Evolutionary conservation across 306 rosid genomes (phyloP), one percentile per base, ranked within the genome.

Genomic region (Vigna angularis): DNA sequence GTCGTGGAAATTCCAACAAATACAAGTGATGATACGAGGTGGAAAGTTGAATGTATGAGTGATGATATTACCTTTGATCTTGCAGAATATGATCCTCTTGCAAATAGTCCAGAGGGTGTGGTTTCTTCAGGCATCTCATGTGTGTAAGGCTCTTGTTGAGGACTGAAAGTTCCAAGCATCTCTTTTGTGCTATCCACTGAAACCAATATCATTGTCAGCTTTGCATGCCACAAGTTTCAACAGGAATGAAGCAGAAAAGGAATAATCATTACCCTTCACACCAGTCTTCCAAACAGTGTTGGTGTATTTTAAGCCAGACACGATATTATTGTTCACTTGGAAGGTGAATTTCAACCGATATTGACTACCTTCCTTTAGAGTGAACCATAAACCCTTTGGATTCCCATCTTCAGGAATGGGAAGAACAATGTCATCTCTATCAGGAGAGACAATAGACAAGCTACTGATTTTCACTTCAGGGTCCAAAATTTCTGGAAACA

Each of bases 151-250:
- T 91, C 98, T 36, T 53, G 18, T 79, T 92, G 98, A 53, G 98
- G 98, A 78, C 98, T 91, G 66, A 89, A 92, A 34, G 98, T 95
- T 87, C 97, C 98, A 57, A 95, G 86, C 98, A 95, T 95, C 82
- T 89, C 97, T 76, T 89, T 91, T 24, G 92, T 3, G 82, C 84
- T 91, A 79, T 95, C 98, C 57, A 92, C 98, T 95, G 93, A 79
- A 79, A 68, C n/a, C 53, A 52, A 38, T 75, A 12, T 59, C 65
- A 5, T 51, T 32, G 30, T 57, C n/a, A 67, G 42, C 9, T 81
- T 5, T 62, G 16, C 45, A 59, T 56, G 40, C 61, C 49, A 50
- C 5, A 50, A 18, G 40, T 57, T 28, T 67, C 34, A 32, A 8
- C 34, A 15, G 5, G 44, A 50, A 55, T 6, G 5, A 12, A 13